A percentile compares a stretch with the other conserved stretches of the same genome.
phyloP scores from a whole-genome alignment of 305 asterid species.

The Fraxinus angustifolia region DNA sequence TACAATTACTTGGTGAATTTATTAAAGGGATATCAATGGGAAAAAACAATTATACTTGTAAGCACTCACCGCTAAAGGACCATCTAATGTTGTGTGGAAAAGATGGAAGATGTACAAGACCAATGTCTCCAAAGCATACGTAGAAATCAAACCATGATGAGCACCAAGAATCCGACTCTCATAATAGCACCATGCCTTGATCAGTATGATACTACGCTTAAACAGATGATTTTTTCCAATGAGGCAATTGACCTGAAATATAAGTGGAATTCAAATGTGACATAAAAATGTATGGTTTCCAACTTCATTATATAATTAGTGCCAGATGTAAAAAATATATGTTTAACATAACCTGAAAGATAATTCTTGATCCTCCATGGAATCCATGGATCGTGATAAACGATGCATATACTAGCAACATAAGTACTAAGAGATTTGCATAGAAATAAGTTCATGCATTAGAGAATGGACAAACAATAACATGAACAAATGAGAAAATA shows the following conservation, averaged over 20 bases:
- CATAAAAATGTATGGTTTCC: conserved; percentile 7
- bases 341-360: not conserved
- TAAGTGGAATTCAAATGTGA: conserved; percentile 14
- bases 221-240: conserved; percentile 74
- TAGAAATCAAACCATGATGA: conserved; percentile 78
- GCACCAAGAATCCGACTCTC: conserved; percentile 92
- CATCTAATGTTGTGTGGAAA: conserved; percentile 63
- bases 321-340: not conserved
- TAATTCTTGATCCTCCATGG: not conserved
- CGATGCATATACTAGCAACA: not conserved
- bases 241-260: conserved; percentile 66
- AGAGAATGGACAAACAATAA: not conserved
- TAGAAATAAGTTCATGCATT: not conserved
- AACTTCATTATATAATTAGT: conserved; percentile 6
- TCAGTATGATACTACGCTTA: conserved; percentile 72
- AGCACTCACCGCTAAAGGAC: conserved; percentile 76
- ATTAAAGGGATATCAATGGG: conserved; percentile 14
- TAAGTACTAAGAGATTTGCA: not conserved
- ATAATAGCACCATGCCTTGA: conserved; percentile 90
- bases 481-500: not conserved
- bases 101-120: conserved; percentile 81
- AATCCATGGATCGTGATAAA: not conserved
- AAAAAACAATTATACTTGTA: conserved; percentile 16
- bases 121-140: conserved; percentile 89
- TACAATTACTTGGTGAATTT: conserved; percentile 21